A percentile compares a stretch with the other conserved stretches of the same genome.
Conservation (phyloP, 2,329 filamentous ascomycete genomes). For the Phialophora verrucosa region DNA sequence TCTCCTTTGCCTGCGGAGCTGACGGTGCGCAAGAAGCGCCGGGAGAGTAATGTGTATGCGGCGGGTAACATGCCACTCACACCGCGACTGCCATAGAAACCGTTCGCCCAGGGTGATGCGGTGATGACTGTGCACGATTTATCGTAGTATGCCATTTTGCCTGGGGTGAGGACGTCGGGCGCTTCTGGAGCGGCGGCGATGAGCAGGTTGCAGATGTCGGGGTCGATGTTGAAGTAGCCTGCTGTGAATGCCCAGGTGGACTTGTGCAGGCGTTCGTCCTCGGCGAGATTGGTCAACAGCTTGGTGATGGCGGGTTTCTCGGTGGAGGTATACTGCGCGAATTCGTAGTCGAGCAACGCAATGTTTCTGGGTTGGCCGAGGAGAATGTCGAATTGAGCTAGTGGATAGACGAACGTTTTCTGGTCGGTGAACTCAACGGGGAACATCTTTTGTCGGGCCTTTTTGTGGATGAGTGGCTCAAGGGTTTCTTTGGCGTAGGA, state of each 20-base stretch:
- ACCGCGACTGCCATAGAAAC: conserved; percentile 87
- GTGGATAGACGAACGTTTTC: conserved; percentile 80
- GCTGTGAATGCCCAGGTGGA: conserved; percentile 96
- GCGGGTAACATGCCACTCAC: conserved; percentile 88
- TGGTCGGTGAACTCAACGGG: conserved; percentile 43
- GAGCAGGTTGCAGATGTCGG: conserved; percentile 78
- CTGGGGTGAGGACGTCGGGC: conserved; percentile 23
- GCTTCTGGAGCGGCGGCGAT: conserved; percentile 62
- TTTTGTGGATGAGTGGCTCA: conserved; percentile 65
- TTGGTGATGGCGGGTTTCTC: conserved; percentile 82
- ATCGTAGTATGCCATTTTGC: conserved; percentile 38
- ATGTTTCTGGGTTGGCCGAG: conserved; percentile 51
- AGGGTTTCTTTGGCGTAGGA: conserved; percentile 70
- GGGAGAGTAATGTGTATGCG: conserved; percentile 87
- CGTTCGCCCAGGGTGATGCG: conserved; percentile 90
- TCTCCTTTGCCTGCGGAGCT: conserved; percentile 58
- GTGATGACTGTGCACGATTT: conserved; percentile 81
- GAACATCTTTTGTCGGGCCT: conserved; percentile 39
- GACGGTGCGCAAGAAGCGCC: conserved; percentile 75
- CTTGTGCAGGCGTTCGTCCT: conserved; percentile 63
- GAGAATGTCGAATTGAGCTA: conserved; percentile 86
- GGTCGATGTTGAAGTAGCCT: conserved; percentile 97
- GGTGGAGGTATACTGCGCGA: conserved; percentile 71
- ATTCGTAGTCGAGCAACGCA: conserved; percentile 37
- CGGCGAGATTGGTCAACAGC: conserved; percentile 72